A percentile compares a stretch with the other conserved stretches of the same genome.
These are phyloP conservation scores for Daphne laureola DNA, from an alignment of 441 rosid species.

Conservation along the genomic window DNA sequence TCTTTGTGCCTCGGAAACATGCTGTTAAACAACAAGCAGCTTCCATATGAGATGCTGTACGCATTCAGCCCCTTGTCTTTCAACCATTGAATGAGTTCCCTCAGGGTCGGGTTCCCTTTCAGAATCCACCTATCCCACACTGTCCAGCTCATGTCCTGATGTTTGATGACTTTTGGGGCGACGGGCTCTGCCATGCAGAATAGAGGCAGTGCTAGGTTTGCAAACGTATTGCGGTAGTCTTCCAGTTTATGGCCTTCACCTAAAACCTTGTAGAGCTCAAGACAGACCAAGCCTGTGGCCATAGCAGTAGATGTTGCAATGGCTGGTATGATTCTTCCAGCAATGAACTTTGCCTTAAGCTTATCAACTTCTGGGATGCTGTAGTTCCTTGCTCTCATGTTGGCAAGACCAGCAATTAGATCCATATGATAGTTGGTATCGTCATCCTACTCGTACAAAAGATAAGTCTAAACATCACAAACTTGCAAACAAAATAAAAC, in stretches of 20 bases:
- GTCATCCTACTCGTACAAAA: conserved; percentile 53
- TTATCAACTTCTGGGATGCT: conserved; percentile 89
- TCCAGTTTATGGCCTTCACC: conserved; percentile 69
- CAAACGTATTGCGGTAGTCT: conserved; percentile 88
- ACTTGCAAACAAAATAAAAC: neutral
- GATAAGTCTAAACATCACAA: neutral
- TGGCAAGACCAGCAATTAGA: conserved; percentile 84
- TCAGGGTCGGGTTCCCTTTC: conserved; percentile 58
- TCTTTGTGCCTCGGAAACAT: conserved; percentile 77
- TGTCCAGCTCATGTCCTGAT: conserved; percentile 83
- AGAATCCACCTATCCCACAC: conserved; percentile 95
- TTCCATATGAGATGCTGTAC: conserved; percentile 83
- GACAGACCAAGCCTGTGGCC: conserved; percentile 94
- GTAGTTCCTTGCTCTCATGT: conserved; percentile 96
- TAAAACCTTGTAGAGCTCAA: conserved; percentile 88
- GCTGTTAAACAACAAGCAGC: conserved; percentile 68
- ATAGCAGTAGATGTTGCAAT: conserved; percentile 93
- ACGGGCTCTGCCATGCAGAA: conserved; percentile 95
- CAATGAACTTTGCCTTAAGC: conserved; percentile 91
- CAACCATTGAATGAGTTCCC: conserved; percentile 85
- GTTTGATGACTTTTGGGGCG: conserved; percentile 74
- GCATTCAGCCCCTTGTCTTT: conserved; percentile 66
- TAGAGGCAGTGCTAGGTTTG: conserved; percentile 85
- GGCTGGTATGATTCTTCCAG: conserved; percentile 94
- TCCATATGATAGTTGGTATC: conserved; percentile 96